Evolutionary conservation across 164 flowering plant genomes (phyloP).

Genomic region (Nymphaea colorata): DNA sequence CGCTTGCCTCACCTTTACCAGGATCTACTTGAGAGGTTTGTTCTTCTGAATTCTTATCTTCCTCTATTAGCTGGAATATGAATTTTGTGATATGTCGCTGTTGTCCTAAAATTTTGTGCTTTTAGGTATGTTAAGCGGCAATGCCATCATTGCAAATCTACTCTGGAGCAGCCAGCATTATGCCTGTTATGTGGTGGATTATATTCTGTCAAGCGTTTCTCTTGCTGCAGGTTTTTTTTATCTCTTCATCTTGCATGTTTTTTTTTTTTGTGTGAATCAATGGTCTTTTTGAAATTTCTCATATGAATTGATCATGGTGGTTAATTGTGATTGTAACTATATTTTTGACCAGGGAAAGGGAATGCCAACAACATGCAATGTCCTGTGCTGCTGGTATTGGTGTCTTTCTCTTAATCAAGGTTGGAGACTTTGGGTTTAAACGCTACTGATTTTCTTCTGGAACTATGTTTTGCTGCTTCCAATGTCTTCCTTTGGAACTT

Average conservation of each 20-base stretch:
- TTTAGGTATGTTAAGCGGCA: constrained; percentile 70
- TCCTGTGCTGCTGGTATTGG: constrained; percentile 91
- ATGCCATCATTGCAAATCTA: constrained; percentile 49
- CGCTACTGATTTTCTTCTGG: not conserved
- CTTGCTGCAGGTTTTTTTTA: constrained; percentile 79
- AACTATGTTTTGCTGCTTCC: constrained; percentile 1
- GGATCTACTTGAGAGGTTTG: constrained; percentile 82
- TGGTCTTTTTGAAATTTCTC: too few species aligned
- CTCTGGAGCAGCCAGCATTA: constrained; percentile 54
- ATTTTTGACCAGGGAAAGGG: constrained; percentile 36
- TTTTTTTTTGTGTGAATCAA: not conserved
- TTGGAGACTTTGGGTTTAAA: constrained; percentile 8
- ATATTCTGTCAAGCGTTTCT: constrained; percentile 65
- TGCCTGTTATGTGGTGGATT: constrained; percentile 88
- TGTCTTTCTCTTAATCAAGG: constrained; percentile 69
- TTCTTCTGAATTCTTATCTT: not conserved
- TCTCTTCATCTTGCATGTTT: not conserved
- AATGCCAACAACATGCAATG: constrained; percentile 61
- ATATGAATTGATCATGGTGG: too few species aligned
- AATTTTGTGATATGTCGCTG: not conserved
- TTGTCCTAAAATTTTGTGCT: not conserved
- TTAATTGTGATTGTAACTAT: not conserved
- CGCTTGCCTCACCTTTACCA: constrained; percentile 71
- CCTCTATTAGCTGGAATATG: not conserved
- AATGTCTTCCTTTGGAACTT: not conserved